Percentiles rank a stretch among this genome's conserved stretches.
Conservation (phyloP, 129 eudicot genomes). For the Chrysanthemum lavandulifolium region DNA sequence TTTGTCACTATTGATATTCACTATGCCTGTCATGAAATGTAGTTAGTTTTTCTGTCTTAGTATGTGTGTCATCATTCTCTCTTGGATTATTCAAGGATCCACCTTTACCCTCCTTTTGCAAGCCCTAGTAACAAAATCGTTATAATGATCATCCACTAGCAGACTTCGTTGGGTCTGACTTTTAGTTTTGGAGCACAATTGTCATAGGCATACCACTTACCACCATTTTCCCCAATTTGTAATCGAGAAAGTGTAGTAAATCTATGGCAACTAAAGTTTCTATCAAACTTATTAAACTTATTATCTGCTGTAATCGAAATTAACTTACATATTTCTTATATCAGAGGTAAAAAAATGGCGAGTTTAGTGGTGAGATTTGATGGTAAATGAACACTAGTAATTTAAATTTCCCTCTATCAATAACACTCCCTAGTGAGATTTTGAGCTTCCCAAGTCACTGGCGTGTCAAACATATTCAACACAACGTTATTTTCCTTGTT, state of each 20-base stretch:
- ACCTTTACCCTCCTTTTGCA: background rate
- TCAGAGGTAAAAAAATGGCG: background rate
- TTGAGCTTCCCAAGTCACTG: background rate
- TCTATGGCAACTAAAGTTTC: slow-evolving; percentile 11
- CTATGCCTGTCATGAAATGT: background rate
- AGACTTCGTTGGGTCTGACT: background rate
- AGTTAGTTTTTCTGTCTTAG: background rate
- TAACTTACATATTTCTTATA: background rate
- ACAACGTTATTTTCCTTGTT: background rate
- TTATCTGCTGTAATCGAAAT: background rate
- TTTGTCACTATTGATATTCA: background rate
- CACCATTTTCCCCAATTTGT: too few relatives aligned
- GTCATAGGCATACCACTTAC: too few relatives aligned
- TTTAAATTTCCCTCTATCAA: background rate
- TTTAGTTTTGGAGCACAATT: too few relatives aligned
- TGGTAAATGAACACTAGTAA: background rate
- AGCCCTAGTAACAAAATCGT: background rate
- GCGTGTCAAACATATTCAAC: background rate
- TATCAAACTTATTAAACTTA: background rate
- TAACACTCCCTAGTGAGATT: slow-evolving; percentile 7
- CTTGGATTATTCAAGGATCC: background rate
- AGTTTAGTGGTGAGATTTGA: slow-evolving; percentile 4
- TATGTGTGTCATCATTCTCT: background rate
- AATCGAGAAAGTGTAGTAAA: too few relatives aligned
- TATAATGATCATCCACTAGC: background rate